phyloP scores from a whole-genome alignment of 177 flowering plant species.

The Telopea speciosissima region DNA sequence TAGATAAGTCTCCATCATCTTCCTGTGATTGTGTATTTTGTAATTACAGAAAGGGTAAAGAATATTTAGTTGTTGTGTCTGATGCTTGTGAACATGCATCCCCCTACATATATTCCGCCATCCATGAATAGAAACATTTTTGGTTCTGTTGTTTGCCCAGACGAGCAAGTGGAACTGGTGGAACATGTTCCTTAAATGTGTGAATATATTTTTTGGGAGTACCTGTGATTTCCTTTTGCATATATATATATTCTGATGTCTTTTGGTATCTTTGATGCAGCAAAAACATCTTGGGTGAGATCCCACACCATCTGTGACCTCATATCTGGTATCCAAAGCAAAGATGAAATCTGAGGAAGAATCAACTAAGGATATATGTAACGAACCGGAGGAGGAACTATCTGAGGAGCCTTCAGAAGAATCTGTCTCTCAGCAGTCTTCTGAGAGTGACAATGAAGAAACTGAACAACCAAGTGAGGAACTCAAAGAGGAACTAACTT shows the following conservation, averaged over 20 bases:
- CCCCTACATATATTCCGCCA: neutral
- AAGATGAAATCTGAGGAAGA: neutral
- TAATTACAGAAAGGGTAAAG: neutral
- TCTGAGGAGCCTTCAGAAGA: neutral
- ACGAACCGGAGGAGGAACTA: neutral
- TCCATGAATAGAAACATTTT: neutral
- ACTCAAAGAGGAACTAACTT: constrained; percentile 7
- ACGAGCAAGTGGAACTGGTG: no score
- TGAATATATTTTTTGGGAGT: neutral
- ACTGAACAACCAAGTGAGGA: constrained; percentile 8
- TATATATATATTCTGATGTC: neutral
- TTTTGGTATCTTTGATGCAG: neutral
- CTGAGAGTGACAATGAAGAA: neutral
- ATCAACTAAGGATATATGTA: neutral
- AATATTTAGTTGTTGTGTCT: neutral
- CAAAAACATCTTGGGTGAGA: neutral
- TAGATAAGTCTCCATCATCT: no score
- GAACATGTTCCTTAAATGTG: neutral
- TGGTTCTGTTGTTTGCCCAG: neutral
- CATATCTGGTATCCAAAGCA: neutral
- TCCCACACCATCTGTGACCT: neutral
- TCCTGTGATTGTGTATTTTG: no score
- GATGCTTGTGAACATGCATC: neutral
- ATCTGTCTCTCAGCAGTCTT: neutral
- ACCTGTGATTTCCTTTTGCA: neutral